Base-by-base conservation (phyloP, 164 flowering plant genomes). In the Vitis rupestris region DNA sequence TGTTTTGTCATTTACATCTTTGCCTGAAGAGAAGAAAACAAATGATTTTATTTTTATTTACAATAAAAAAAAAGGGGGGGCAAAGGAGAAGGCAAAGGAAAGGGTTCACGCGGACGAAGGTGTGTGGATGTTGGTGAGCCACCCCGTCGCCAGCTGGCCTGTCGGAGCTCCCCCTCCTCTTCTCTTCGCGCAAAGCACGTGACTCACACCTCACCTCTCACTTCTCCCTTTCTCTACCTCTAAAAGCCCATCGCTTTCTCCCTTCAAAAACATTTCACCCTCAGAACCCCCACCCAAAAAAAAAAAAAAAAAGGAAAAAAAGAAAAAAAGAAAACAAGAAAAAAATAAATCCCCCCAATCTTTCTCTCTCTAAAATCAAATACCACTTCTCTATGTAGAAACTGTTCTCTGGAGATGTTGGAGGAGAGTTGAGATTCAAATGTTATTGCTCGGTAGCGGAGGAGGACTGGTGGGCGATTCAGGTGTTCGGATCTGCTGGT, bases 71-170 rank as follows among this genome's bases (percentile, higher is more conserved):
- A 58, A 47, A 19, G 23, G 48, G 9, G 27, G 10, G 8, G 17
- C 14, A 44, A 65, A 65, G 16, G 60, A 61, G 27, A 23, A 23
- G 27, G 27, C 44, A 30, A 47, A 15, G 1, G 37, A 58, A 60
- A 58, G 14, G 67, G 14, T 68, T 82, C 79, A 83, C 79, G 86
- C 82, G 81, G 76, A 65, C 23, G 81, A 76, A 76, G 75, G 68
- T 72, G 84, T 80, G 85, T 23, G 27, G 83, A 76, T 80, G 81
- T 71, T 83, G 84, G 86, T 78, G 75, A 83, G 82, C 86, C 84
- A 81, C 82, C 76, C 80, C 65, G 79, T 78, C 79, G 76, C 84
- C 67, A 75, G 74, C 75, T 72, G 84, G 79, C 51, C 73, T 70
- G 67, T 66, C 69, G 50, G 70, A 66, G 44, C 64, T 69, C 37